Evolutionary conservation across 202 grass and related monocot species (phyloP).

Genomic region (Zoysia matrella): DNA sequence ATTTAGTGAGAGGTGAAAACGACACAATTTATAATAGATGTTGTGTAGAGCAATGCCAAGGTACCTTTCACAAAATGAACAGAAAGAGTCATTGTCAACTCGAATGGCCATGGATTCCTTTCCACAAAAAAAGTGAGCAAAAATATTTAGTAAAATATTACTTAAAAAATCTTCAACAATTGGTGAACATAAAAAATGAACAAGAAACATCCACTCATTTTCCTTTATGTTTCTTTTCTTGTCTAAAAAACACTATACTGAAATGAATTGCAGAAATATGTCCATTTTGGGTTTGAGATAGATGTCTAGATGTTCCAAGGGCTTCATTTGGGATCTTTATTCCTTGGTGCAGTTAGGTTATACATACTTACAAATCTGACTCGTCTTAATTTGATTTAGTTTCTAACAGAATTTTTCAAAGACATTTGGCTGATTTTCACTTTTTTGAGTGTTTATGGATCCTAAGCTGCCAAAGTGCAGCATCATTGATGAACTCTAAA

Average conservation of each 20-base stretch:
- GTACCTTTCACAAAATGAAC: background rate
- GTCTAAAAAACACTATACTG: background rate
- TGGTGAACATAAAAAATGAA: background rate
- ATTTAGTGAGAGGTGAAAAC: background rate
- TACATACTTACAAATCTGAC: background rate
- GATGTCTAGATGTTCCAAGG: background rate
- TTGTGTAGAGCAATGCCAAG: background rate
- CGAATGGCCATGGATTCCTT: background rate
- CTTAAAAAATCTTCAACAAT: background rate
- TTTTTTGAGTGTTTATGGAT: background rate
- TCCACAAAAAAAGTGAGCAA: background rate
- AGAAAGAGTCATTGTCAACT: background rate
- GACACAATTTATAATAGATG: background rate
- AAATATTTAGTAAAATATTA: slow-evolving; percentile 6
- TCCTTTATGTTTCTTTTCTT: background rate
- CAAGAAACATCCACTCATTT: background rate
- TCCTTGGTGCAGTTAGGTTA: background rate
- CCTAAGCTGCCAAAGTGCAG: background rate
- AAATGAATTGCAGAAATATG: no score
- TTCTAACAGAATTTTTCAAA: background rate
- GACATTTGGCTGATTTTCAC: background rate
- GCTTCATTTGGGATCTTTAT: background rate
- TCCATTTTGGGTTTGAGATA: background rate
- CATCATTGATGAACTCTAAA: background rate
- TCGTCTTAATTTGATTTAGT: background rate